Evolutionary conservation across 176 grass and related monocot genomes (phyloP).

Genomic region (Hordeum marinum): DNA sequence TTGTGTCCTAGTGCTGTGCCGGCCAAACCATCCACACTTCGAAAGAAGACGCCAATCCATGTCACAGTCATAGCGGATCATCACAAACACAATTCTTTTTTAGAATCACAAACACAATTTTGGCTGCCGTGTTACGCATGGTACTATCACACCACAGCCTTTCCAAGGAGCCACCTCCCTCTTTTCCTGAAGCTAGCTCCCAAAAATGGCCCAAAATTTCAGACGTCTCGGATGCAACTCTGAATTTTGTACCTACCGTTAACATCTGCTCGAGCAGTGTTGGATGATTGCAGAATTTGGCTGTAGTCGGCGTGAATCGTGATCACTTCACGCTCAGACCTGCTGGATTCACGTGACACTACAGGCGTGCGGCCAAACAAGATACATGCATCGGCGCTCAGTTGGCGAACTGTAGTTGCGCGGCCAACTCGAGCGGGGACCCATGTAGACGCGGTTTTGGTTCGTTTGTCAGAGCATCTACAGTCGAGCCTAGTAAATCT

Average conservation of each 20-base stretch:
- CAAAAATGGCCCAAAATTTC: not conserved
- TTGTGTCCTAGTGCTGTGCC: constrained; percentile 27
- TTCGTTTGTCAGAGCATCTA: no score
- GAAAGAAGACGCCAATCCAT: not conserved
- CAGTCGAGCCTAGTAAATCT: no score
- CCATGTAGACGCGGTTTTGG: no score
- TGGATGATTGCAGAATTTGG: not conserved
- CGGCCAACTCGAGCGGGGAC: no score
- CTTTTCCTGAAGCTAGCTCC: not conserved
- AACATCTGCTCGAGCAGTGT: no score
- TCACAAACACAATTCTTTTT: not conserved
- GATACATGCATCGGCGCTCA: not conserved
- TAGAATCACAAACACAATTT: constrained; percentile 3
- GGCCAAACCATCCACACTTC: constrained; percentile 11
- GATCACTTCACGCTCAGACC: not conserved
- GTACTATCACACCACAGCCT: not conserved
- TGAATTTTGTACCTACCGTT: not conserved
- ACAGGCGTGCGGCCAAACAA: not conserved
- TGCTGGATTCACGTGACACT: not conserved
- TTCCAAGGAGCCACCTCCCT: no score
- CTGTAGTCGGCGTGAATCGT: no score
- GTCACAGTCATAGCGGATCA: not conserved
- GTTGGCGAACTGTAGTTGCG: no score
- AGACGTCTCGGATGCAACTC: not conserved
- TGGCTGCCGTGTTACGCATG: not conserved